Conservation (phyloP, 257 asterid species). For the Solanum appendiculatum region DNA sequence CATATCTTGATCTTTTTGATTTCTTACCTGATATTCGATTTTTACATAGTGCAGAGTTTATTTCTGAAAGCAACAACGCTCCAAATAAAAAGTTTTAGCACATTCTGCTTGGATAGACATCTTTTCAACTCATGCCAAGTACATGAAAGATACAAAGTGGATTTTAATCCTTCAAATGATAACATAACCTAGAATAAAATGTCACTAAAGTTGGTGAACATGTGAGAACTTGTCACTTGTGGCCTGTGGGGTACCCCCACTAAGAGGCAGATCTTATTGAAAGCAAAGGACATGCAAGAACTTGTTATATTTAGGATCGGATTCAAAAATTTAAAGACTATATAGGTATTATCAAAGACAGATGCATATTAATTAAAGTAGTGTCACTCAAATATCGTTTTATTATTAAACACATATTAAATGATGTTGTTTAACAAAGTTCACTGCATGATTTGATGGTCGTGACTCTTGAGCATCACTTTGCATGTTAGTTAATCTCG, state of each 20-base stretch:
- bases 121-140: not conserved
- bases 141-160: not conserved
- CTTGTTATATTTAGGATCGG: rapidly evolving
- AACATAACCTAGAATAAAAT: not conserved
- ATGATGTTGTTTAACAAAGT: not conserved
- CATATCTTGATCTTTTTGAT: not conserved
- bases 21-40: not conserved
- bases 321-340: not conserved
- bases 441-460: not conserved
- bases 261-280: not conserved
- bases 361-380: too few species aligned
- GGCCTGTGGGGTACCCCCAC: not conserved
- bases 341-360: not conserved
- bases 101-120: not conserved
- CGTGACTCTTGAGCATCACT: not conserved
- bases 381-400: too few species aligned
- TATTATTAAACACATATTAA: not conserved
- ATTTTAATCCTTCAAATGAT: not conserved
- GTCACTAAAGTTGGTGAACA: not conserved
- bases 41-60: too few species aligned
- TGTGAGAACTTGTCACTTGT: not conserved
- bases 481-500: not conserved
- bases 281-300: not conserved
- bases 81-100: too few species aligned
- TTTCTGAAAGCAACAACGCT: too few species aligned